Conservation (phyloP, 1,139 yeast genomes). For the Eremothecium gossypii region DNA sequence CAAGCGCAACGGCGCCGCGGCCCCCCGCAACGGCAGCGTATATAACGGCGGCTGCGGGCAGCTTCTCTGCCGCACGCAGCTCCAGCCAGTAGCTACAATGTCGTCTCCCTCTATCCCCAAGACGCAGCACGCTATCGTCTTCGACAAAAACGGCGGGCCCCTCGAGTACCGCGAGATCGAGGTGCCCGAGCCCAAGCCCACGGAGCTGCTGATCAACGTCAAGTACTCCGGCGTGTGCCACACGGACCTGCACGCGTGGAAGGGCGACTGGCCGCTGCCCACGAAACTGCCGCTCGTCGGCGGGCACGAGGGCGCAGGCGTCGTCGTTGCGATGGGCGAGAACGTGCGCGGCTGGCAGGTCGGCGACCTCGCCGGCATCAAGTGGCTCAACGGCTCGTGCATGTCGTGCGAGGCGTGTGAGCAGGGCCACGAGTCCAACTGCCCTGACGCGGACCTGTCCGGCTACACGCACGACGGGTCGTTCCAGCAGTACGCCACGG, state of each 20-base stretch:
- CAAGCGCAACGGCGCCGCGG: too few species aligned
- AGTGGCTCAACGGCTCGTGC: conserved; percentile 68
- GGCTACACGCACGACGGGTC: conserved; percentile 80
- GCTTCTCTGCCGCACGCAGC: not conserved
- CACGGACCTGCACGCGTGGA: conserved; percentile 74
- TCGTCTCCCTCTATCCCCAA: conserved; percentile 37
- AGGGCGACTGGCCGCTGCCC: conserved; percentile 67
- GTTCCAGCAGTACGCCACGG: conserved; percentile 77
- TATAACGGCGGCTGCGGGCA: too few species aligned
- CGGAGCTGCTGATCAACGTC: conserved; percentile 56
- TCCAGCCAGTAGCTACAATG: not conserved
- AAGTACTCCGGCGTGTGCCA: conserved; percentile 75
- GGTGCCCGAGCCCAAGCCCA: conserved; percentile 61
- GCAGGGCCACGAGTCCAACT: conserved; percentile 58
- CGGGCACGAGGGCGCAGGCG: conserved; percentile 87
- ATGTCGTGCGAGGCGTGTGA: conserved; percentile 65
- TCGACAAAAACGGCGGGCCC: conserved; percentile 60
- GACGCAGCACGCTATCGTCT: conserved; percentile 64
- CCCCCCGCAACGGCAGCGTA: too few species aligned
- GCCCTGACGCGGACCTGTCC: conserved; percentile 57
- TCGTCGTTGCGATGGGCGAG: conserved; percentile 63
- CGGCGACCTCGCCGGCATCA: conserved; percentile 73
- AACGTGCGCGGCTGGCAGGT: conserved; percentile 60
- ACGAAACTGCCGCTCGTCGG: conserved; percentile 67
- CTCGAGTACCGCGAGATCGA: conserved; percentile 53